Evolutionary conservation across 1,139 yeast genomes (phyloP).

Genomic region (Yamadazyma blattariae): DNA sequence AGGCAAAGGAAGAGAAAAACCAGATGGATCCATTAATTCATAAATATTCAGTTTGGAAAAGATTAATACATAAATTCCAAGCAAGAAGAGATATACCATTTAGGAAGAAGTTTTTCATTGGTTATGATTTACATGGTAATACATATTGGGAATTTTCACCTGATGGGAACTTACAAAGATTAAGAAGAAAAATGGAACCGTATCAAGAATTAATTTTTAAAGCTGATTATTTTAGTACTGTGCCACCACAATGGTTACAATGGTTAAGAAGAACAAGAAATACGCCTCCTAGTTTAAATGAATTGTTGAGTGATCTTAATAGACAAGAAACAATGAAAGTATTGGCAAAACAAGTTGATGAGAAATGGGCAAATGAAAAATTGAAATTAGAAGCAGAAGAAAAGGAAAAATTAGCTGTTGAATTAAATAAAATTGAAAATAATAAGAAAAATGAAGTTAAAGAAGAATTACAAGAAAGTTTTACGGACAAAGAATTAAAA

Average conservation of each 20-base stretch:
- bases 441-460: conserved; percentile 9
- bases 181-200: conserved; percentile 53
- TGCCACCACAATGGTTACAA: conserved; percentile 77
- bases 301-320: conserved; percentile 54
- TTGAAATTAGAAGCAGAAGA: conserved; percentile 33
- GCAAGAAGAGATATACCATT: conserved; percentile 65
- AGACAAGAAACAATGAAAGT: conserved; percentile 56
- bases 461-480: not conserved
- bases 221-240: conserved; percentile 47
- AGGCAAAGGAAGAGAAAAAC: too few relatives aligned
- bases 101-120: conserved; percentile 54
- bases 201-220: conserved; percentile 36
- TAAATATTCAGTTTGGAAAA: conserved; percentile 41
- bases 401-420: conserved; percentile 27
- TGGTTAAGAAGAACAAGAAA: conserved; percentile 72
- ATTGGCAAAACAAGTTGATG: conserved; percentile 59
- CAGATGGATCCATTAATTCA: conserved; percentile 36
- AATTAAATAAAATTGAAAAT: conserved; percentile 29
- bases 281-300: conserved; percentile 59
- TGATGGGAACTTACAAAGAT: conserved; percentile 45
- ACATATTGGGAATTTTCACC: conserved; percentile 78
- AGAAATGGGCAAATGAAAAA: conserved; percentile 51
- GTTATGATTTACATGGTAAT: conserved; percentile 79
- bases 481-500: not conserved
- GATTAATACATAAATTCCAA: conserved; percentile 55